These are phyloP conservation scores for Trichomonascaceae sp. DNA, from an alignment of 1,139 yeast genomes.

Conservation along the genomic window DNA sequence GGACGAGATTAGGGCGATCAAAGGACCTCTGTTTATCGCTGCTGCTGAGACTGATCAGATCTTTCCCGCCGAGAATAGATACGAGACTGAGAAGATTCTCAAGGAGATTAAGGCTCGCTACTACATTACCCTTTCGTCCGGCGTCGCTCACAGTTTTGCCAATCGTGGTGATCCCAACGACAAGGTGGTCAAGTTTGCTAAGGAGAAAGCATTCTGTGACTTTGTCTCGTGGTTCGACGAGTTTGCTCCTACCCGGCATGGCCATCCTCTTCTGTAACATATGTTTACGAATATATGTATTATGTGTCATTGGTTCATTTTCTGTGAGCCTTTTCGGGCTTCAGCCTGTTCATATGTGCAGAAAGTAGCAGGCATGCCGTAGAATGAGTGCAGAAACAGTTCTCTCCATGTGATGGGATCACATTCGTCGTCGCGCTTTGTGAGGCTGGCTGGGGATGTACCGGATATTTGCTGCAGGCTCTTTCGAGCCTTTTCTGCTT, in stretches of 20 bases:
- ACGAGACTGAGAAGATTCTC: slow-evolving; percentile 44
- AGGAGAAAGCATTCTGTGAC: slow-evolving; percentile 52
- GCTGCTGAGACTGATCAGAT: slow-evolving; percentile 59
- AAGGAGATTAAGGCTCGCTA: slow-evolving; percentile 36
- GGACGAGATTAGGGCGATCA: slow-evolving; percentile 48
- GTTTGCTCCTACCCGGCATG: too few species aligned
- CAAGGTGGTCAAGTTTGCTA: slow-evolving; percentile 50
- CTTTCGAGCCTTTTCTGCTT: too few species aligned
- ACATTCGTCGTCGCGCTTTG: slow-evolving; percentile 8
- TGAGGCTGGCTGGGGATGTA: too few species aligned
- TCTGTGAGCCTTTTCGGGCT: too few species aligned
- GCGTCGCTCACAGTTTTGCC: slow-evolving; percentile 62
- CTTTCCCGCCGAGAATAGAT: slow-evolving; percentile 53
- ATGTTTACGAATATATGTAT: too few species aligned
- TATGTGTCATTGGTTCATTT: too few species aligned
- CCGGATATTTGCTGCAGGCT: too few species aligned
- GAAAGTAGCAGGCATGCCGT: slow-evolving; percentile 13
- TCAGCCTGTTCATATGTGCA: slow-evolving; percentile 9
- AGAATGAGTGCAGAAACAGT: slow-evolving; percentile 16
- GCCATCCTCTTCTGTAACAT: too few species aligned
- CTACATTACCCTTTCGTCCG: slow-evolving; percentile 47
- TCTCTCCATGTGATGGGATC: slow-evolving; percentile 16
- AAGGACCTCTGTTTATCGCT: slow-evolving; percentile 50
- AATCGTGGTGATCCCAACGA: slow-evolving; percentile 55
- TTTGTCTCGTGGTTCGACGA: slow-evolving; percentile 40